Evolutionary conservation across 768 basidiomycete genomes (phyloP), one percentile per base, ranked within the genome.

Genomic region (Lyophyllum shimeji): DNA sequence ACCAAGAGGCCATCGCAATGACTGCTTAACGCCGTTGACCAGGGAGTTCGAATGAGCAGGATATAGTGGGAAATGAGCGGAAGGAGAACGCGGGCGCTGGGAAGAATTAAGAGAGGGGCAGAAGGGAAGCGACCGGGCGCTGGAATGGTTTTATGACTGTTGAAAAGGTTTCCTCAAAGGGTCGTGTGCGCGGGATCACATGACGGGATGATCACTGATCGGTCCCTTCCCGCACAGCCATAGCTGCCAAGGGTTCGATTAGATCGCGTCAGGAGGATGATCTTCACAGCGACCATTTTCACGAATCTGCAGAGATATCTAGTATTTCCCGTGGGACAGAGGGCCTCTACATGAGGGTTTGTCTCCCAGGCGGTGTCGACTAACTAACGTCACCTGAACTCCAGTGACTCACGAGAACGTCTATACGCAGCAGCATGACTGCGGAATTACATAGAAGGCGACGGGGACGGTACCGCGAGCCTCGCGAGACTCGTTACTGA

Each of bases 1-100:
- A 61, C 60, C 60, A 61, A 39, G 27, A 55, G 4, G 60, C 50
- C 60, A 61, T 61, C 21, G 23, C 17, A 23, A 23, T 13, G 7
- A 21, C 4, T 12, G 42, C 12, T 27, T 25, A 31, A 9, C 11
- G 25, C 2, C 29, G 29, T n/a, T n/a, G n/a, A n/a, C n/a, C 25
- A 46, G 45, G 23, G 21, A 15, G 9, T 2, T 6, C 23, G 1
- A 27, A 25, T 11, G 6, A 27, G 24, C 1, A 17, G 7, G 17
- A 27, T 37, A 6, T 27, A 4, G 7, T 7, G 46, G 25, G 17
- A 29, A 18, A 18, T 13, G 25, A 18, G 13, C n/a, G 25, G 24
- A 3, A 9, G 46, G 15, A 7, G 3, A 18, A 17, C 1, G 25
- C 3, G 4, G 25, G 17, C 1, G 27, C 15, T 7, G 25, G 27